Conservation (phyloP, 176 grass and related monocot genomes). For the Secale cereale region DNA sequence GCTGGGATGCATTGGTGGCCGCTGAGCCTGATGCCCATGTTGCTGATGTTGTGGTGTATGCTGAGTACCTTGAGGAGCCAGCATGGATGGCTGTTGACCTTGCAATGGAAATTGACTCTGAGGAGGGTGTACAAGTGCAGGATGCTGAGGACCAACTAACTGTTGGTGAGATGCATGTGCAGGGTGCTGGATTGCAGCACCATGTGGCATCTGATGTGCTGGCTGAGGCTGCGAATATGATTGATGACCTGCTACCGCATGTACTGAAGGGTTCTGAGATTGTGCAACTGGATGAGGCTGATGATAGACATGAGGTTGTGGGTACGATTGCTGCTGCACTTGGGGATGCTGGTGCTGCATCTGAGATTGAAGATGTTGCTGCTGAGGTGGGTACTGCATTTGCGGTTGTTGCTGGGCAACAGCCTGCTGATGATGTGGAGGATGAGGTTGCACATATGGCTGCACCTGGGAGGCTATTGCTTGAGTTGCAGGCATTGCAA, state of each 20-base stretch:
- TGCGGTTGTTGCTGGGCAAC: slow-evolving; percentile 35
- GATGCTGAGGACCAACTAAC: slow-evolving; percentile 41
- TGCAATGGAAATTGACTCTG: slow-evolving; percentile 38
- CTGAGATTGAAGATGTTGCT: slow-evolving; percentile 46
- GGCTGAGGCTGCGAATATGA: slow-evolving; percentile 49
- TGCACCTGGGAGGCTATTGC: slow-evolving; percentile 31
- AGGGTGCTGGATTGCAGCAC: slow-evolving; percentile 39
- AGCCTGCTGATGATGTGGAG: slow-evolving; percentile 34
- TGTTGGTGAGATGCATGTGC: slow-evolving; percentile 40
- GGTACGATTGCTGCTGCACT: slow-evolving; percentile 55
- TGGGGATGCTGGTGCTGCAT: slow-evolving; percentile 37
- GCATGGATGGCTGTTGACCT: slow-evolving; percentile 49
- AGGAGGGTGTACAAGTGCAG: slow-evolving; percentile 37
- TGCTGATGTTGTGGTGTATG: slow-evolving; percentile 49
- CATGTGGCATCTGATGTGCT: slow-evolving; percentile 42
- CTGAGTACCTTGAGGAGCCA: slow-evolving; percentile 38
- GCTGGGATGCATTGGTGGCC: slow-evolving; percentile 34
- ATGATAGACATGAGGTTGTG: slow-evolving; percentile 40
- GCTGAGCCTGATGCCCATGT: slow-evolving; percentile 45
- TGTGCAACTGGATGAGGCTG: slow-evolving; percentile 47
- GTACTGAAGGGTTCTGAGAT: slow-evolving; percentile 44
- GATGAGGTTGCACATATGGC: slow-evolving; percentile 35
- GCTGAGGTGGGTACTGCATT: slow-evolving; percentile 38
- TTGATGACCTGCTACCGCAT: slow-evolving; percentile 43
- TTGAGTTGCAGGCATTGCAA: slow-evolving; percentile 39